Evolutionary conservation across 306 rosid genomes (phyloP).

Genomic region (Pueraria montana): DNA sequence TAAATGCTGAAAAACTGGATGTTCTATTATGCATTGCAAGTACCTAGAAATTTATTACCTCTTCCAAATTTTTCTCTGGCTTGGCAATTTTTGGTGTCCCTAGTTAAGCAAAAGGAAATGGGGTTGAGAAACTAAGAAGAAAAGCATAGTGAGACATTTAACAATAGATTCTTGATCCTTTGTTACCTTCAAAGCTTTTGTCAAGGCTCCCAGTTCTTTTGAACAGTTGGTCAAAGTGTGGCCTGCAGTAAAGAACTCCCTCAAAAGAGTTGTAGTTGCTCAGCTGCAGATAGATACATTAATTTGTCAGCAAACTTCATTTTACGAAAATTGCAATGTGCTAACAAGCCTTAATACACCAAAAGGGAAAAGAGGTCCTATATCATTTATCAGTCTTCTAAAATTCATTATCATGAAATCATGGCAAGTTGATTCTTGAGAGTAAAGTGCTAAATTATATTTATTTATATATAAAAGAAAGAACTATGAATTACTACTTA

Average conservation of each 20-base stretch:
- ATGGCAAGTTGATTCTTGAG: constrained; percentile 14
- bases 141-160: not conserved
- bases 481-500: not conserved
- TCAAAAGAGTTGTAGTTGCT: constrained; percentile 99
- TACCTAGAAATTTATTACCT: constrained; percentile 61
- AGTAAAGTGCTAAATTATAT: constrained; percentile 23
- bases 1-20: constrained; percentile 23
- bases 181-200: constrained; percentile 94
- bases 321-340: not conserved
- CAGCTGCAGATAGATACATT: constrained; percentile 70
- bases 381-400: not conserved
- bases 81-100: constrained; percentile 94
- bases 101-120: constrained; percentile 45
- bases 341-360: constrained; percentile 4
- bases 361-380: not conserved
- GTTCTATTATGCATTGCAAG: constrained; percentile 26
- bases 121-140: constrained; percentile 33
- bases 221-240: constrained; percentile 94
- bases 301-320: constrained; percentile 43
- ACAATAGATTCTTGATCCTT: constrained; percentile 25
- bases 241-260: constrained; percentile 96
- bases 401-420: constrained; percentile 1
- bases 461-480: not conserved
- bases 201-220: constrained; percentile 99
- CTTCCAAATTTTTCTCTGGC: constrained; percentile 80